Percentiles rank a stretch among this genome's conserved stretches.
Evolutionary conservation across 306 rosid genomes (phyloP).

Genomic region (Betula pendula): DNA sequence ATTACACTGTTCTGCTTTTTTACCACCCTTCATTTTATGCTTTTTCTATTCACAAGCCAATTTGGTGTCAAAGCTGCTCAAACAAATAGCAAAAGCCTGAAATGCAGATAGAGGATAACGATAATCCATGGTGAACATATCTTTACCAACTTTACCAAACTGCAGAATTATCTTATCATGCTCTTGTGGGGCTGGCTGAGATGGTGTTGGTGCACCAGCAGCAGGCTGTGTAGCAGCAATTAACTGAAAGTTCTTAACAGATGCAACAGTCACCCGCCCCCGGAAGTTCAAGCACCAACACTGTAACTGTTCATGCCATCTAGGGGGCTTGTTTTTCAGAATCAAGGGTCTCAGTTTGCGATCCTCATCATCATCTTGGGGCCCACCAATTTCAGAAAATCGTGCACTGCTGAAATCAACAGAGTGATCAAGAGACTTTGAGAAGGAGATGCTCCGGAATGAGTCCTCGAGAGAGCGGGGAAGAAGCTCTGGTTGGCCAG

Average conservation of each 20-base stretch:
- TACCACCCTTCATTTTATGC: constrained; percentile 9
- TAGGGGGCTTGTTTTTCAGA: constrained; percentile 86
- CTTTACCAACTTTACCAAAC: constrained; percentile 84
- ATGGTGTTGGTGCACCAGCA: constrained; percentile 55
- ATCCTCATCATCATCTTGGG: constrained; percentile 48
- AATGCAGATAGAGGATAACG: constrained; percentile 81
- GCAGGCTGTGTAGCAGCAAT: constrained; percentile 73
- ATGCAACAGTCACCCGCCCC: constrained; percentile 81
- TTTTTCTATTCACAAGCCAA: constrained; percentile 75
- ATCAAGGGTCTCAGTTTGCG: constrained; percentile 62
- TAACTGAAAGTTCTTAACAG: constrained; percentile 85
- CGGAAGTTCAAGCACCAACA: constrained; percentile 93
- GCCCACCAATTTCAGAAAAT: constrained; percentile 63
- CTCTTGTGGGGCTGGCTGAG: constrained; percentile 71
- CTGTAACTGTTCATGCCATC: constrained; percentile 89
- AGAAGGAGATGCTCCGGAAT: constrained; percentile 71
- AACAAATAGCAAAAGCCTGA: constrained; percentile 87
- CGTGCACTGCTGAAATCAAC: constrained; percentile 78
- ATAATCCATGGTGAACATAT: constrained; percentile 91
- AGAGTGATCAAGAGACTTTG: constrained; percentile 66
- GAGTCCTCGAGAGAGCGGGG: constrained; percentile 67
- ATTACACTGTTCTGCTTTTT: constrained; percentile 14
- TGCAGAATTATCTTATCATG: constrained; percentile 79
- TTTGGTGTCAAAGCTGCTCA: constrained; percentile 89
- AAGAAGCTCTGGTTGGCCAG: constrained; percentile 75